Evolutionary conservation across 805 yeast species (phyloP).

Genomic region (Candida jianshihensis): DNA sequence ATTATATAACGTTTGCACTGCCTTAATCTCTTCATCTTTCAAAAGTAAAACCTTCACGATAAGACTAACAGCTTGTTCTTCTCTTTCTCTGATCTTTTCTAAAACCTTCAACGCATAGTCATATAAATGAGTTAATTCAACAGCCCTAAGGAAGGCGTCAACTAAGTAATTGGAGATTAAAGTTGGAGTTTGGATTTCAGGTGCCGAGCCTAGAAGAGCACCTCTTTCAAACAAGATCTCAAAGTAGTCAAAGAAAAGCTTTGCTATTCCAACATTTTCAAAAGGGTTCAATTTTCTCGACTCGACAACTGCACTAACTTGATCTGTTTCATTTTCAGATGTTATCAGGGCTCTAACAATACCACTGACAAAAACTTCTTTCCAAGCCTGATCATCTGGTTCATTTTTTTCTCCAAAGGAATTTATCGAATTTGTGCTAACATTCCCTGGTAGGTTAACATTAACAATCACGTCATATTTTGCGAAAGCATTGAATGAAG

Average conservation of each 20-base stretch:
- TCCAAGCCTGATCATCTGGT: slow-evolving; percentile 48
- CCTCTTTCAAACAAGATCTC: slow-evolving; percentile 64
- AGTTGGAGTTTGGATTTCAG: slow-evolving; percentile 66
- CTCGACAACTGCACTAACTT: slow-evolving; percentile 65
- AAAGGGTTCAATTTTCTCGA: slow-evolving; percentile 81
- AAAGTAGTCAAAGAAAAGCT: slow-evolving; percentile 54
- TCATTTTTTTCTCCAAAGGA: slow-evolving; percentile 42
- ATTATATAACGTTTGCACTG: slow-evolving; percentile 43
- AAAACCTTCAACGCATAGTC: slow-evolving; percentile 56
- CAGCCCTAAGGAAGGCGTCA: slow-evolving; percentile 61
- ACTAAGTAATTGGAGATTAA: slow-evolving; percentile 60
- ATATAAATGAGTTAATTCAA: slow-evolving; percentile 59
- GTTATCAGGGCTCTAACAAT: slow-evolving; percentile 68
- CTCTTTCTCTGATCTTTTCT: slow-evolving; percentile 40
- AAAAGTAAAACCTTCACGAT: slow-evolving; percentile 46
- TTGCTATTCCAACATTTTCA: slow-evolving; percentile 37
- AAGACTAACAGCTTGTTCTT: slow-evolving; percentile 51
- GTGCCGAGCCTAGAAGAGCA: slow-evolving; percentile 54
- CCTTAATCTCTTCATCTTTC: slow-evolving; percentile 54
- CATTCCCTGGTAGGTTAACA: slow-evolving; percentile 71
- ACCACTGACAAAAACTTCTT: slow-evolving; percentile 49
- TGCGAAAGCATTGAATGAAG: slow-evolving; percentile 67
- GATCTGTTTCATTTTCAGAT: slow-evolving; percentile 70
- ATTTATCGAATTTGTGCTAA: slow-evolving; percentile 43
- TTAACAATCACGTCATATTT: slow-evolving; percentile 63